Conservation (phyloP, 306 rosid species). For the Acacia melanoxylon region DNA sequence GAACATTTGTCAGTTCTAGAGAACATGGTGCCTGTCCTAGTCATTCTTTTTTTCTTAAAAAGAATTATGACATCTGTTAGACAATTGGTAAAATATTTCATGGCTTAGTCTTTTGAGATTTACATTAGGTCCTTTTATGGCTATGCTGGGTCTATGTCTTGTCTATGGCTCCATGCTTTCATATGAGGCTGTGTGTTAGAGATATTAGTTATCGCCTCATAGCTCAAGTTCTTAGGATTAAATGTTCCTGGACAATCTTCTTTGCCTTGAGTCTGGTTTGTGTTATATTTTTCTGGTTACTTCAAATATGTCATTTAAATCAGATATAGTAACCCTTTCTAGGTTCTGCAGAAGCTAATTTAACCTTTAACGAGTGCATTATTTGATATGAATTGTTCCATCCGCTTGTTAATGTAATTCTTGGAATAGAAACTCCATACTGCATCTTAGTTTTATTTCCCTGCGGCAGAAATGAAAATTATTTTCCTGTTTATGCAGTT, state of each 20-base stretch:
- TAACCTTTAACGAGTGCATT: background rate
- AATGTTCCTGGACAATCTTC: background rate
- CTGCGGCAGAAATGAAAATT: background rate
- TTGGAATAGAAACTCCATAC: conserved; percentile 1
- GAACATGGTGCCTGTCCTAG: background rate
- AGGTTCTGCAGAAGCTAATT: conserved; percentile 3
- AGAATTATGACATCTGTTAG: background rate
- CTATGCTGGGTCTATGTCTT: background rate
- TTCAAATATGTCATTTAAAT: conserved; percentile 1
- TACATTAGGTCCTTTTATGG: background rate
- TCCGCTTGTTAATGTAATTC: conserved; percentile 9
- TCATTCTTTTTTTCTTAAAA: background rate
- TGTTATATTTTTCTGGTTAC: conserved; percentile 15
- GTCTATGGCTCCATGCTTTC: background rate
- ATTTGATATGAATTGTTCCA: background rate
- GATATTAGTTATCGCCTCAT: background rate
- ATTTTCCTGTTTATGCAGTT: conserved; percentile 50
- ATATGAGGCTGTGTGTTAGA: background rate
- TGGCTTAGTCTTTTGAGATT: background rate
- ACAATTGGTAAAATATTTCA: background rate
- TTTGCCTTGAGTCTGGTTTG: conserved; percentile 17
- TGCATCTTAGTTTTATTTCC: background rate
- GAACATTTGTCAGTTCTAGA: conserved; percentile 9
- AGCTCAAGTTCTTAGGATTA: background rate
- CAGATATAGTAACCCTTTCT: background rate